Evolutionary conservation across 1,284 basidiomycete genomes (phyloP), one percentile per base, ranked within the genome.

Genomic region (Pseudozyma sp.): DNA sequence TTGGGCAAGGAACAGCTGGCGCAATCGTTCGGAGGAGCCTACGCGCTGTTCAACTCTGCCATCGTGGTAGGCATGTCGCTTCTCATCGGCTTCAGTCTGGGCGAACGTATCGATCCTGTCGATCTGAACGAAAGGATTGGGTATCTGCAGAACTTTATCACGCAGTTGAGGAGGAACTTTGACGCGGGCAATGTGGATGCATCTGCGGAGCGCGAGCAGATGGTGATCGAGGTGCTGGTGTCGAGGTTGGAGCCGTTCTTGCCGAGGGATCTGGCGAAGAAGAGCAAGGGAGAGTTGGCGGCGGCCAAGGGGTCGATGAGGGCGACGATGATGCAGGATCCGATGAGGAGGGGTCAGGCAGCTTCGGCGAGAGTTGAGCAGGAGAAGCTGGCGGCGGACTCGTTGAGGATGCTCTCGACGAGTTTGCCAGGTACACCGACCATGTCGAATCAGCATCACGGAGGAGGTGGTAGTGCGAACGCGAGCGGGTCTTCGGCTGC

Each of bases 161-260:
- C 59, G 8, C 68, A 72, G 45, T 44, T 76, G 17, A 47, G 66
- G 14, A 50, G 65, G 34, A 72, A 69, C 37, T 72, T 72, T 42
- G 73, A 76, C 16, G 67, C 73, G 7, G 73, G 70, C 13, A 76
- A 76, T 40, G 69, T 68, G 11, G 73, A 76, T 42, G 72, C 72
- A 3, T 56, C 51, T n/a, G 73, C 68, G 8, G 73, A 76, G 51
- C 33, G 69, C 9, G 73, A 72, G 42, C 65, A 68, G 65, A 68
- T 68, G 66, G 67, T 68, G 43, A 76, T 76, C n/a, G 68, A 76
- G 37, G 70, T 68, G 24, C 47, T 72, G 4, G 66, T 72, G 1
- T 68, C 65, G n/a, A 43, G 69, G 19, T 48, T 76, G 30, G 68
- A 76, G 56, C 65, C 69, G 13, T 67, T 68, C 40, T 48, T 76